Base-by-base conservation (phyloP, 2,329 filamentous ascomycete species). In the Parastagonospora avenae region DNA sequence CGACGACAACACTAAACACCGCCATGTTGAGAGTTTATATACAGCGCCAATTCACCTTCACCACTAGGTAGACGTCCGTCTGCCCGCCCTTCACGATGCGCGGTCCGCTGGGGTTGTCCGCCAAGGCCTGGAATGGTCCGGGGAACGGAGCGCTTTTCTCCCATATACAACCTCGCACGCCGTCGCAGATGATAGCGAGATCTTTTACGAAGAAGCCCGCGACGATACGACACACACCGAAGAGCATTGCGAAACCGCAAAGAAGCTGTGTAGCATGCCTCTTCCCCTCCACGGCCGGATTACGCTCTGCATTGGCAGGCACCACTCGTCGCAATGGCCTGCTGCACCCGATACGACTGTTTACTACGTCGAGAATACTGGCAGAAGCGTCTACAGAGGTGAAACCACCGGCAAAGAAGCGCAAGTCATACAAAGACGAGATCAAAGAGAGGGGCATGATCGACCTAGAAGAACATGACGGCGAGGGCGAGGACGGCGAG, bases 401-500 rank as follows among this genome's bases (percentile, higher is more conserved):
- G 12, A 63, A 58, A n/a, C 38, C 50, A 14, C 55, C 57, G 5
- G 54, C 47, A 6, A 66, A 48, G 37, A 43, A 45, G 45, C 67
- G 62, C 46, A 68, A 67, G 52, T 74, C 71, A 24, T 74, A 75
- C 62, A 68, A 66, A 46, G 63, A 75, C 30, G 72, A 75, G 53
- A 72, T 75, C 59, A 67, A 71, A 42, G 65, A 71, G 44, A 70
- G 68, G 54, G 71, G 71, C 42, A 53, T 67, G 16, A 41, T 72
- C 11, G 64, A 75, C 44, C 33, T 67, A 1, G 71, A 75, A 41
- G 71, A 74, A 46, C 55, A 67, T n/a, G 77, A 79, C 28, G 69
- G 71, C 15, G 74, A 76, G 32, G 83, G 85, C 39, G 79, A 84
- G 46, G 83, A 87, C 28, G 75, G 79, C 50, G 83, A 88, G 31